Evolutionary conservation across 2,329 filamentous ascomycete species (phyloP).

Genomic region (Pseudocercospora fuligena): DNA sequence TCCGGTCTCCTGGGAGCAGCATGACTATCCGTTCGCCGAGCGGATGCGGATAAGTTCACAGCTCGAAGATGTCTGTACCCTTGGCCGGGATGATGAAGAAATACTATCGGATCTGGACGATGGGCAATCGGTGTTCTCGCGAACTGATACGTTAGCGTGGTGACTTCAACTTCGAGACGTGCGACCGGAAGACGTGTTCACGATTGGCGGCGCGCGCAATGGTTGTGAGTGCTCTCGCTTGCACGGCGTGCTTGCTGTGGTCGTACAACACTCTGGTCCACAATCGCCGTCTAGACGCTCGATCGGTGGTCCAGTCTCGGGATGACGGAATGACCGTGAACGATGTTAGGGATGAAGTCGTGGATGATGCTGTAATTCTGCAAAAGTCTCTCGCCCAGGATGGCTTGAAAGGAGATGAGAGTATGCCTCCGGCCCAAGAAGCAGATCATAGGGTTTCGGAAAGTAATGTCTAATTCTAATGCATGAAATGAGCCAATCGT

Average conservation of each 20-base stretch:
- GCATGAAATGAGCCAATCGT: not conserved
- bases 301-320: not conserved
- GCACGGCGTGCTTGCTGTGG: no score
- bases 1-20: not conserved
- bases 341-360: not conserved
- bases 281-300: not conserved
- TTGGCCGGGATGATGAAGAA: not conserved
- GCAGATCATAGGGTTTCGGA: conserved; percentile 6
- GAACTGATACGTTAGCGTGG: conserved; percentile 4
- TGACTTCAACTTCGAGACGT: not conserved
- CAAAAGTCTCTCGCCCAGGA: not conserved
- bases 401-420: conserved; percentile 2
- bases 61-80: not conserved
- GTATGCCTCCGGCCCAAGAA: not conserved
- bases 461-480: not conserved
- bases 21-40: not conserved
- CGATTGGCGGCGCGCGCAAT: no score
- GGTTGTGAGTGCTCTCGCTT: not conserved
- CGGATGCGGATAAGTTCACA: not conserved
- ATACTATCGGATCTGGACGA: conserved; percentile 8
- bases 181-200: no score
- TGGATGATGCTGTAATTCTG: not conserved
- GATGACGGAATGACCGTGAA: not conserved
- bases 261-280: not conserved
- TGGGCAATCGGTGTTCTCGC: not conserved